Base-by-base conservation (phyloP, 768 basidiomycete species). In the Mrakia blollopis region DNA sequence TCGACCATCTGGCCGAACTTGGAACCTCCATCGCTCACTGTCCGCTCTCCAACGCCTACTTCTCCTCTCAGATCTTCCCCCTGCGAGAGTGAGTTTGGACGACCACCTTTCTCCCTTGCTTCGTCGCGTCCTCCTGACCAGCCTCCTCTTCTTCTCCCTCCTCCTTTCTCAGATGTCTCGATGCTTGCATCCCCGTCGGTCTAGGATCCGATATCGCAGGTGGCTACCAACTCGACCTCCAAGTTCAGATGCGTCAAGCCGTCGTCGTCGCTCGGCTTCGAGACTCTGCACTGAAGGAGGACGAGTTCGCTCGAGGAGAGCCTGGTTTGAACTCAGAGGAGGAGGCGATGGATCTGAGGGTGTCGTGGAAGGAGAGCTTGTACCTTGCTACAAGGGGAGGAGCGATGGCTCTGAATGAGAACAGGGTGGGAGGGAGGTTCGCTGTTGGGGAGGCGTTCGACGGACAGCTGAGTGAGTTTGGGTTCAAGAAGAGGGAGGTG, bases 191-290 rank as follows among this genome's bases (percentile, higher is more conserved):
- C 41, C 87, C 86, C 37, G 88, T 95, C 16, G 94, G 93, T 0
- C 87, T 96, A 1, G 94, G 94, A 2, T 89, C 90, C 30, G 94
- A 96, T 79, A 85, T 95, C 62, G 92, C 92, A 2, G 94, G 93
- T 1, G 94, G 94, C 7, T 95, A 95, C 82, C 88, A 88, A 67
- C 81, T 90, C 50, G 90, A 91, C 80, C 88, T 95, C 23, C 91
- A 93, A 88, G 86, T 84, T 65, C 86, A 88, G 30, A 94, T 94
- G 94, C 86, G 94, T 68, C 88, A 89, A 70, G 89, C 91, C 0
- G 93, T 95, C 0, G 85, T 86, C 7, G 87, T 89, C 0, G 89
- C 92, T 3, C 85, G 91, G 74, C 88, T 91, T 84, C 85, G 91
- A 16, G 88, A 93, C 80, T 89, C 89, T 3, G 80, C 81, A 50